phyloP scores from a whole-genome alignment of 331 rosid species.

The Cucumis variabilis region DNA sequence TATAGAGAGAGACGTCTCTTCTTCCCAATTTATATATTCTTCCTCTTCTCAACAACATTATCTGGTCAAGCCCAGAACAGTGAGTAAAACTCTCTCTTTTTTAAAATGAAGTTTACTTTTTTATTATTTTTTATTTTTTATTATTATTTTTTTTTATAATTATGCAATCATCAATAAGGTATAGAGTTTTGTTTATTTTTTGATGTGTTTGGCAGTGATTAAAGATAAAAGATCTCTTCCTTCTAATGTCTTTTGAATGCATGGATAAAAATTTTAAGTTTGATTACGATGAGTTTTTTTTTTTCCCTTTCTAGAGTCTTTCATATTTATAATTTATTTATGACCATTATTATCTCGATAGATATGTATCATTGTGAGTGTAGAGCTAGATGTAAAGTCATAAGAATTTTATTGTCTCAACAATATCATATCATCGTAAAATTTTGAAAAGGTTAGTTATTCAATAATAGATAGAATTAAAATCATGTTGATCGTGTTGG shows the following conservation, averaged over 20 bases:
- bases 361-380: too few relatives aligned
- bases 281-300: not conserved
- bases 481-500: not conserved
- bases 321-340: too few relatives aligned
- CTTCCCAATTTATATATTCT: conserved; percentile 23
- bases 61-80: not conserved
- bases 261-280: not conserved
- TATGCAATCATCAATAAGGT: not conserved
- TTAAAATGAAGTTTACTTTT: not conserved
- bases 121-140: too few relatives aligned
- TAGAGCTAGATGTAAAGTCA: too few relatives aligned
- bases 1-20: not conserved
- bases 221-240: not conserved
- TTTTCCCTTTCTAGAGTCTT: too few relatives aligned
- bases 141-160: too few relatives aligned
- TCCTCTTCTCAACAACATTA: not conserved
- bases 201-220: not conserved
- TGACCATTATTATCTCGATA: too few relatives aligned
- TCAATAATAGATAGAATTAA: too few relatives aligned
- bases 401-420: too few relatives aligned
- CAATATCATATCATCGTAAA: too few relatives aligned
- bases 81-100: conserved; percentile 2
- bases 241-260: not conserved
- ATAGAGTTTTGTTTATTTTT: not conserved
- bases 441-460: too few relatives aligned